phyloP scores from a whole-genome alignment of 2,329 filamentous ascomycete genomes.

The Gnomoniopsis smithogilvyi region DNA sequence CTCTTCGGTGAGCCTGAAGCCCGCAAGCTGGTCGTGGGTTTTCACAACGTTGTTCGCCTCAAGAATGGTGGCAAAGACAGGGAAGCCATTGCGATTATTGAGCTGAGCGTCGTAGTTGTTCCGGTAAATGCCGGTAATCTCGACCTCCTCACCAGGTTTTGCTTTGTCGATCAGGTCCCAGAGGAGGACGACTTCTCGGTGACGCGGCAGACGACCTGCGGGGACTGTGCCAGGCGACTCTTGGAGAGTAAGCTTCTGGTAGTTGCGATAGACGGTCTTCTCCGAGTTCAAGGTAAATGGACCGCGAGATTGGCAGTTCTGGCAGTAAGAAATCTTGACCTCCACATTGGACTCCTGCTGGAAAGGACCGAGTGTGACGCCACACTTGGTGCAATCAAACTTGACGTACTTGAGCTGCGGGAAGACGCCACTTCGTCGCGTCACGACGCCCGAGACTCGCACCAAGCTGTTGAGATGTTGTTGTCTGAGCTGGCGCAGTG shows the following conservation, averaged over 20 bases:
- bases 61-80: conserved; percentile 94
- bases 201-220: conserved; percentile 87
- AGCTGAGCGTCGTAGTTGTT: conserved; percentile 98
- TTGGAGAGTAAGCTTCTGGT: conserved; percentile 95
- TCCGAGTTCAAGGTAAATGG: conserved; percentile 96
- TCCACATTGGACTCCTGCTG: conserved; percentile 96
- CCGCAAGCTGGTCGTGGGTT: conserved; percentile 93
- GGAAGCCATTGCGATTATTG: conserved; percentile 98
- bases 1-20: conserved; percentile 91
- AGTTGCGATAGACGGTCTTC: conserved; percentile 97
- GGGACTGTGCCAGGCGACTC: conserved; percentile 97
- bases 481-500: conserved; percentile 89
- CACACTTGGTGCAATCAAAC: conserved; percentile 94
- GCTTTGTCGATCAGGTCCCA: conserved; percentile 97
- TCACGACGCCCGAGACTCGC: conserved; percentile 92
- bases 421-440: conserved; percentile 89
- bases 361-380: conserved; percentile 87
- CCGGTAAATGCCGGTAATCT: conserved; percentile 93
- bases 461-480: conserved; percentile 95
- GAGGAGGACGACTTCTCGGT: conserved; percentile 89
- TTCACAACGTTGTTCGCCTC: conserved; percentile 98
- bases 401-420: conserved; percentile 98
- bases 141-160: conserved; percentile 96
- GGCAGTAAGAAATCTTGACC: conserved; percentile 94
- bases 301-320: conserved; percentile 91